phyloP scores from a whole-genome alignment of 345 rosid genomes.

The Turritis glabra region DNA sequence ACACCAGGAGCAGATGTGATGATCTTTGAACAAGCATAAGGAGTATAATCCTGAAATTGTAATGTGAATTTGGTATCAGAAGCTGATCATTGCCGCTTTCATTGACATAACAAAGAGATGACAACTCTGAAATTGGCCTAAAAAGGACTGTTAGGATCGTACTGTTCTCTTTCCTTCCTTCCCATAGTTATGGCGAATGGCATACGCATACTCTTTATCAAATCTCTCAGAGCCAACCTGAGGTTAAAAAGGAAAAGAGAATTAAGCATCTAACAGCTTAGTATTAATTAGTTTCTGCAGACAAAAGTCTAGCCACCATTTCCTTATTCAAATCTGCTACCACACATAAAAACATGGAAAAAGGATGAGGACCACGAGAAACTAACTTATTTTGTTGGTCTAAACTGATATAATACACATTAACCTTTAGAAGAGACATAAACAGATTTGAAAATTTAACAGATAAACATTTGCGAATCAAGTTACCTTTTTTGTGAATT shows the following conservation, averaged over 20 bases:
- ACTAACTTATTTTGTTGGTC: constrained; percentile 10
- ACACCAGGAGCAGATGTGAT: constrained; percentile 75
- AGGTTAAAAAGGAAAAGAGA: not conserved
- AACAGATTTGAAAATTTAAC: not conserved
- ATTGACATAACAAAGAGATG: not conserved
- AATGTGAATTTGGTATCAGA: constrained; percentile 17
- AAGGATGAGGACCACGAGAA: not conserved
- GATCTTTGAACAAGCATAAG: constrained; percentile 88
- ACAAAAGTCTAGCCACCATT: not conserved
- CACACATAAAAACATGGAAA: not conserved
- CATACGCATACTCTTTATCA: constrained; percentile 87
- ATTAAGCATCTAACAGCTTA: not conserved
- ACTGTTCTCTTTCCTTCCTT: constrained; percentile 94
- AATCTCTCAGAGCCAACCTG: constrained; percentile 91
- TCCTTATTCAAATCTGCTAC: not conserved
- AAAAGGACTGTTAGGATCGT: constrained; percentile 33
- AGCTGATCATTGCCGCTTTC: not conserved
- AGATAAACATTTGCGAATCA: constrained; percentile 13
- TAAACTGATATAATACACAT: not conserved
- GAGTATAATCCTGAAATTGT: constrained; percentile 83
- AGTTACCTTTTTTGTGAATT: constrained; percentile 78
- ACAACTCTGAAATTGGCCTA: not conserved
- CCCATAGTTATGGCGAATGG: constrained; percentile 91
- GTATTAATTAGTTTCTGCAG: constrained; percentile 3
- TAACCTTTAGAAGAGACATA: not conserved